A percentile compares a stretch with the other conserved stretches of the same genome.
These are phyloP conservation scores for Keithomyces neogunnii DNA, from an alignment of 2,329 filamentous ascomycete genomes.

Conservation along the genomic window DNA sequence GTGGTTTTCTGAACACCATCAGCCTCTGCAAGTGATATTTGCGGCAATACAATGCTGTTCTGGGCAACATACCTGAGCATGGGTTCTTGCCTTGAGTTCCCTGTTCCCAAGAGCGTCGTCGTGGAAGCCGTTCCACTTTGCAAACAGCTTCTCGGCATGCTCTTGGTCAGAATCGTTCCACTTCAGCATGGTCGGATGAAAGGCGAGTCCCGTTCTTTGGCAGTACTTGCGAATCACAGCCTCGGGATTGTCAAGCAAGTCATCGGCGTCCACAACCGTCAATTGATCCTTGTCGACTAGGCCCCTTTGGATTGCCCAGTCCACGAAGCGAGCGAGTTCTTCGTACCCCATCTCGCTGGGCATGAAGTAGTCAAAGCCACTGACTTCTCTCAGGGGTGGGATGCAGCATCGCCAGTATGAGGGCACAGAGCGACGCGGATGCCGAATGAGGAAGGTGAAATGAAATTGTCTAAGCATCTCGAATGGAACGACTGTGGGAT, in stretches of 20 bases:
- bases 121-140: slow-evolving; percentile 97
- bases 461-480: slow-evolving; percentile 73
- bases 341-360: slow-evolving; percentile 83
- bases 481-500: slow-evolving; percentile 77
- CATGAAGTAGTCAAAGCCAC: slow-evolving; percentile 81
- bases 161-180: slow-evolving; percentile 76
- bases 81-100: slow-evolving; percentile 60
- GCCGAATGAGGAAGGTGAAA: slow-evolving; percentile 93
- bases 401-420: slow-evolving; percentile 93
- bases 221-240: slow-evolving; percentile 73
- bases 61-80: slow-evolving; percentile 42
- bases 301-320: slow-evolving; percentile 64
- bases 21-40: neutral
- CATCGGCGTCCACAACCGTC: slow-evolving; percentile 88
- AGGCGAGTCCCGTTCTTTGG: slow-evolving; percentile 70
- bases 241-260: slow-evolving; percentile 78
- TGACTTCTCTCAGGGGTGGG: slow-evolving; percentile 72
- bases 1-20: slow-evolving; percentile 42
- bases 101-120: slow-evolving; percentile 85
- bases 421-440: slow-evolving; percentile 84
- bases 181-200: slow-evolving; percentile 66
- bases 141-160: slow-evolving; percentile 67
- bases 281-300: slow-evolving; percentile 67
- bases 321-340: slow-evolving; percentile 79
- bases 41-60: neutral